Evolutionary conservation across 805 yeast genomes (phyloP).

Genomic region (Yamadazyma kitorensis): DNA sequence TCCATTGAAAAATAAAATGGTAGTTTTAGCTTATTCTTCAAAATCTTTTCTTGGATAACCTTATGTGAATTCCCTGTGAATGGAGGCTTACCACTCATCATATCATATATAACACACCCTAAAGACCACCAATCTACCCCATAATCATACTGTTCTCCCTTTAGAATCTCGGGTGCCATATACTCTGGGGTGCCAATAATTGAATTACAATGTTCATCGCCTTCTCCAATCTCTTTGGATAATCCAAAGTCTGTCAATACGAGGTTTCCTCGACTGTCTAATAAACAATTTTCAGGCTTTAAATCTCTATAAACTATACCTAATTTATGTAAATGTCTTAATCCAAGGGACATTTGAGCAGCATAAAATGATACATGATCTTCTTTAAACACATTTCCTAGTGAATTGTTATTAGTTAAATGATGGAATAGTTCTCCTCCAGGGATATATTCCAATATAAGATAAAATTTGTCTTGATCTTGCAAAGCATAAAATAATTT

Average conservation of each 20-base stretch:
- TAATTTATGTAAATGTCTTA: slow-evolving; percentile 37
- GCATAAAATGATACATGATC: slow-evolving; percentile 40
- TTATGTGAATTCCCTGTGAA: slow-evolving; percentile 42
- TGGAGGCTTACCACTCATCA: slow-evolving; percentile 45
- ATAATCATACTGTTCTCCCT: slow-evolving; percentile 40
- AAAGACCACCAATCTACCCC: slow-evolving; percentile 49
- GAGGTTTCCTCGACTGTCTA: slow-evolving; percentile 36
- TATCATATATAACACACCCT: slow-evolving; percentile 43
- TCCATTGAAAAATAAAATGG: slow-evolving; percentile 41
- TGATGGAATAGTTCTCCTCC: slow-evolving; percentile 48
- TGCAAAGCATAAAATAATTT: slow-evolving; percentile 44
- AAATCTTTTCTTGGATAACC: slow-evolving; percentile 37
- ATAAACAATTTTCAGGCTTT: slow-evolving; percentile 46
- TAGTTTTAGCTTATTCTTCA: slow-evolving; percentile 30
- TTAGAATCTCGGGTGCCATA: slow-evolving; percentile 47
- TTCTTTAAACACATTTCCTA: slow-evolving; percentile 25
- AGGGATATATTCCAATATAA: slow-evolving; percentile 41
- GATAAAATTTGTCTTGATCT: slow-evolving; percentile 41
- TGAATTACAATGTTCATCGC: slow-evolving; percentile 20
- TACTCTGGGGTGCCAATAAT: slow-evolving; percentile 47
- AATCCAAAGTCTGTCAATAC: slow-evolving; percentile 46
- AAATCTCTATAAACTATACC: slow-evolving; percentile 43
- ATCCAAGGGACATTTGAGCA: slow-evolving; percentile 42
- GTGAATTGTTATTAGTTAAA: slow-evolving; percentile 24
- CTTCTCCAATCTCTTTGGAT: slow-evolving; percentile 31